Base-by-base conservation (phyloP, 2,329 filamentous ascomycete genomes). In the Xylaria arbuscula region DNA sequence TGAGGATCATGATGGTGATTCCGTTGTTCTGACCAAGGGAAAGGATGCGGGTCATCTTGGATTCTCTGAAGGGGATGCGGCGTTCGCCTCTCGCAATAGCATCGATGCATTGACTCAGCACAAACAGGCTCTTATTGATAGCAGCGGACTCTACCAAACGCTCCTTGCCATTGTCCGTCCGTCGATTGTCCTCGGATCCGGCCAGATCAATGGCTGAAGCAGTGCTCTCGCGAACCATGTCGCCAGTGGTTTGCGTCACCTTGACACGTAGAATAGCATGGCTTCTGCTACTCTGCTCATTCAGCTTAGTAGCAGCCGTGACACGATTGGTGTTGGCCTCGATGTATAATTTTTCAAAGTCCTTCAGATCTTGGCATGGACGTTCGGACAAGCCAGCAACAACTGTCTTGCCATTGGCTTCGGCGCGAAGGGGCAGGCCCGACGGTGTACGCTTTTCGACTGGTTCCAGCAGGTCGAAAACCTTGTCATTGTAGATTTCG, bases 41-140 rank as follows among this genome's bases (percentile, higher is more conserved):
- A 32, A 98, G 82, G 64, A 98, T 98, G 55, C 95, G 88, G 0
- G 96, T 98, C 95, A 98, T 98, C 84, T 98, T 98, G 62, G 92
- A 96, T 78, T 98, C 95, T 65, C 95, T 88, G 79, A 97, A 98
- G 0, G 96, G 95, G 76, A 98, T 95, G 40, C 95, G 89, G 74
- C 86, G 88, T 78, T 91, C 89, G 38, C 88, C 88, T 28, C 88
- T 84, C 0, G 92, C 92, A 77, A 98, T 98, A 64, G 95, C 95
- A 78, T 98, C 95, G 62, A 98, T 95, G 75, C 95, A 98, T 79
- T 97, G 94, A 51, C 93, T 95, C 57, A 98, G 83, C 19, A 98
- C 94, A 76, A 98, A 98, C 7, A 98, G 85, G 71, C 93, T 97
- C 83, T 98, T 98, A 86, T 98, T 98, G 84, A 98, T 98, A 76